Conservation (phyloP, 441 rosid genomes). For the Gossypium davidsonii region DNA sequence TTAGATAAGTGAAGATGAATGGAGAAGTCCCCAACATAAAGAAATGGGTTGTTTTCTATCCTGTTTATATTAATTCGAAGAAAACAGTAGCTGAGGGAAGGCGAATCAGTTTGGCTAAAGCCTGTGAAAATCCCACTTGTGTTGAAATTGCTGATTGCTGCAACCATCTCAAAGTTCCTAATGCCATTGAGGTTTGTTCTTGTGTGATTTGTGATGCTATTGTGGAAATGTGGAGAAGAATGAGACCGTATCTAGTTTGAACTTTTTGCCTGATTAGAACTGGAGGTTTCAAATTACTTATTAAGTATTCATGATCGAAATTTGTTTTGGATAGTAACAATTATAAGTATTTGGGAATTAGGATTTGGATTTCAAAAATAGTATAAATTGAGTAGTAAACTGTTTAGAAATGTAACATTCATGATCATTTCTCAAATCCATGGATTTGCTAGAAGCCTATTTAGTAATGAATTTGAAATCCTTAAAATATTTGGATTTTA, state of each 20-base stretch:
- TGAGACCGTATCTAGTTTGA: neutral
- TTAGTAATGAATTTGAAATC: no score
- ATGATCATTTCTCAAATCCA: no score
- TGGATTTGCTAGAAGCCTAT: no score
- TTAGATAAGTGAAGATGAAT: conserved; percentile 33
- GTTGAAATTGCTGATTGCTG: conserved; percentile 74
- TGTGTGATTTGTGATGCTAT: neutral
- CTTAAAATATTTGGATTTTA: no score
- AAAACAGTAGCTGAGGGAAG: conserved; percentile 82
- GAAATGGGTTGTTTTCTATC: conserved; percentile 72
- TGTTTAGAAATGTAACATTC: no score
- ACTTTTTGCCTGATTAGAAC: neutral
- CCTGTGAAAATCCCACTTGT: conserved; percentile 77
- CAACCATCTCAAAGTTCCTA: conserved; percentile 54
- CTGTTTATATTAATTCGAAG: conserved; percentile 76
- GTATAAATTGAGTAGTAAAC: no score
- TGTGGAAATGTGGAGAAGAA: neutral
- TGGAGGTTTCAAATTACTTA: conserved; percentile 1
- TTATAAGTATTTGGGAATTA: neutral
- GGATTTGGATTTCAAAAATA: no score
- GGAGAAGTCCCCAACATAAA: conserved; percentile 38
- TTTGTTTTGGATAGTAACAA: neutral
- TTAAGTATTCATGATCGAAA: neutral
- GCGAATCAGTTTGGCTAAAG: conserved; percentile 50
- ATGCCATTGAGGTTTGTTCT: conserved; percentile 54